These are phyloP conservation scores for Colletotrichum tofieldiae DNA, from an alignment of 2,329 filamentous ascomycete species.

Conservation along the genomic window DNA sequence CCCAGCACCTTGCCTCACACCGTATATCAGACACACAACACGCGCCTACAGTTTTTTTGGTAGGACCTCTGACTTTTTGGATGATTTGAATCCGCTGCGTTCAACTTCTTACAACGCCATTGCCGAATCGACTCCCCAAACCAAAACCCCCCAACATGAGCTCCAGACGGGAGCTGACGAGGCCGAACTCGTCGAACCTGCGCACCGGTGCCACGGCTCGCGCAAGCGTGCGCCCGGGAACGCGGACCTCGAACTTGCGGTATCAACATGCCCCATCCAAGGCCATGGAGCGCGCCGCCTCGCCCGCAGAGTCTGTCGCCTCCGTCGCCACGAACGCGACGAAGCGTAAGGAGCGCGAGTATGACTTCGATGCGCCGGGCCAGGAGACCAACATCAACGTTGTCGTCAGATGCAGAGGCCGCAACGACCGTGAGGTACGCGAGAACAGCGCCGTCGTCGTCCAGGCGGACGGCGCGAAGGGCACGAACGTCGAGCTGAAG, in stretches of 20 bases:
- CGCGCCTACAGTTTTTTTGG: constrained; percentile 2
- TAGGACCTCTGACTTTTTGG: not conserved
- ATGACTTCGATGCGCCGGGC: constrained; percentile 75
- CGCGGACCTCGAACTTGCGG: constrained; percentile 42
- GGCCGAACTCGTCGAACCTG: constrained; percentile 37
- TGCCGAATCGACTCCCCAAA: not conserved
- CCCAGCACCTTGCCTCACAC: constrained; percentile 11
- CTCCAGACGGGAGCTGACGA: constrained; percentile 44
- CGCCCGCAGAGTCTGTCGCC: constrained; percentile 79
- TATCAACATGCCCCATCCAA: constrained; percentile 39
- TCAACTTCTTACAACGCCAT: not conserved
- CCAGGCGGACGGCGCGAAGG: constrained; percentile 88
- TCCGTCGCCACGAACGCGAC: constrained; percentile 72
- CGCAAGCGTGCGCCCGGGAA: constrained; percentile 34
- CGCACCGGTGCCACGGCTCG: constrained; percentile 38
- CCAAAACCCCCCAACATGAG: constrained; percentile 29
- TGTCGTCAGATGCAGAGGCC: constrained; percentile 92
- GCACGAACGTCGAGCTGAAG: constrained; percentile 85
- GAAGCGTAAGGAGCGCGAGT: constrained; percentile 92
- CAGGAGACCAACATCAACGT: constrained; percentile 98
- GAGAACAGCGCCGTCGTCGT: constrained; percentile 97
- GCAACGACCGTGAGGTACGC: constrained; percentile 91
- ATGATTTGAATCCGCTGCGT: not conserved
- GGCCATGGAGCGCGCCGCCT: constrained; percentile 65
- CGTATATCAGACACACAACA: constrained; percentile 14